Percentiles rank a stretch among this genome's conserved stretches.
phyloP scores from a whole-genome alignment of 2,329 filamentous ascomycete species.

The Aspergillus sp. region DNA sequence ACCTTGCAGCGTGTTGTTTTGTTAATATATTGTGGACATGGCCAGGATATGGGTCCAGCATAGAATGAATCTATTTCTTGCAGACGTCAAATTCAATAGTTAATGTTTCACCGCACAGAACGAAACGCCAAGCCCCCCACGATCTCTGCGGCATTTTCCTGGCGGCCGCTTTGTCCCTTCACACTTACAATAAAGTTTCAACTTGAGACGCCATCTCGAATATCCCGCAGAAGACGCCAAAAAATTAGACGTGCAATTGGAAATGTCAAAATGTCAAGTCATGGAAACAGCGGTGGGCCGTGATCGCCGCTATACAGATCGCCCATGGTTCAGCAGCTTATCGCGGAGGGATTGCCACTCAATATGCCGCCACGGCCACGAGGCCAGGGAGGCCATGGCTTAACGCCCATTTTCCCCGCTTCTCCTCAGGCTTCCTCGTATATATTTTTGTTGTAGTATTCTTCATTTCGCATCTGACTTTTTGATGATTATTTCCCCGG shows the following conservation, averaged over 20 bases:
- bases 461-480: neutral
- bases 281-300: slow-evolving; percentile 16
- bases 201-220: neutral
- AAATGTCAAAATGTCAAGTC: neutral
- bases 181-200: neutral
- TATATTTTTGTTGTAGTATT: neutral
- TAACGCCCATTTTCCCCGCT: neutral
- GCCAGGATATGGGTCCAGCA: neutral
- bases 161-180: neutral
- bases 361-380: neutral
- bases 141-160: neutral
- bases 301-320: slow-evolving; percentile 25
- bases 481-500: neutral
- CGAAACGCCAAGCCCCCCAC: neutral
- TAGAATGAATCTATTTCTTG: neutral
- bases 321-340: slow-evolving; percentile 15
- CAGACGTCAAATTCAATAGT: neutral
- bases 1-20: slow-evolving; percentile 9
- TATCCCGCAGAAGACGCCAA: neutral
- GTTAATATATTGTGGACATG: slow-evolving; percentile 10
- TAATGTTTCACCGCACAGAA: neutral
- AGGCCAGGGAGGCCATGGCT: neutral
- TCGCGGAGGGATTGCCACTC: slow-evolving; percentile 13
- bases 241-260: slow-evolving; percentile 8
- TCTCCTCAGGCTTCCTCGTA: neutral